phyloP scores from a whole-genome alignment of 2,329 filamentous ascomycete species.

The Trichoderma sp. region DNA sequence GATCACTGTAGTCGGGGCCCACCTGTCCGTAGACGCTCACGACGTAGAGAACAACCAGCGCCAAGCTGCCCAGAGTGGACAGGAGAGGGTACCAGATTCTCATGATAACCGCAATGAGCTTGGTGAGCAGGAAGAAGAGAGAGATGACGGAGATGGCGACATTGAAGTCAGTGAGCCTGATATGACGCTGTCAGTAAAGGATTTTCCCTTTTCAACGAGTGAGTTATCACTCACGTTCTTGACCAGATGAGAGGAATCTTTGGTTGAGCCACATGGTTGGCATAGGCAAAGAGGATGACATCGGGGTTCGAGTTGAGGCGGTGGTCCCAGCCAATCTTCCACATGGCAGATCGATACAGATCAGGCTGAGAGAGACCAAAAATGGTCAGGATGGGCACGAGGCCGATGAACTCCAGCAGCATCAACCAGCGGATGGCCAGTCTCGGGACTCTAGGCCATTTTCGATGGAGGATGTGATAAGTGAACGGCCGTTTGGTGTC shows the following conservation, averaged over 20 bases:
- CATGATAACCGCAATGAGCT: constrained; percentile 67
- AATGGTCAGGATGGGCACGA: constrained; percentile 64
- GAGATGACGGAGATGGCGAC: constrained; percentile 72
- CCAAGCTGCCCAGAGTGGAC: constrained; percentile 55
- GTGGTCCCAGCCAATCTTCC: constrained; percentile 67
- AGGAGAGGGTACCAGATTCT: constrained; percentile 67
- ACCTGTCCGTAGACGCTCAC: constrained; percentile 69
- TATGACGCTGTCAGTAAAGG: constrained; percentile 17
- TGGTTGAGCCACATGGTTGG: constrained; percentile 64
- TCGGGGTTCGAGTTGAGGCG: constrained; percentile 72
- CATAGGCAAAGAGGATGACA: constrained; percentile 68
- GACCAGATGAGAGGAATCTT: constrained; percentile 70
- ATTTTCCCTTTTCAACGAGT: background rate
- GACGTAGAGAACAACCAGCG: constrained; percentile 60
- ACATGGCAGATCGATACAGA: constrained; percentile 67
- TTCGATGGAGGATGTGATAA: constrained; percentile 57
- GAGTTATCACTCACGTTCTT: constrained; percentile 54
- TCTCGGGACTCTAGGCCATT: constrained; percentile 51
- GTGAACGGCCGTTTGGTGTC: constrained; percentile 15
- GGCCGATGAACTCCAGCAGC: constrained; percentile 61
- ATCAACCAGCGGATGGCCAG: constrained; percentile 62
- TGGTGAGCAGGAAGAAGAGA: constrained; percentile 72
- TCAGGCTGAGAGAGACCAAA: constrained; percentile 73
- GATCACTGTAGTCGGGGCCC: constrained; percentile 69
- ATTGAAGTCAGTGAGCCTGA: constrained; percentile 71